Evolutionary conservation across 371 early-diverging fungal species (phyloP).

Genomic region (Mucor plumbeus): DNA sequence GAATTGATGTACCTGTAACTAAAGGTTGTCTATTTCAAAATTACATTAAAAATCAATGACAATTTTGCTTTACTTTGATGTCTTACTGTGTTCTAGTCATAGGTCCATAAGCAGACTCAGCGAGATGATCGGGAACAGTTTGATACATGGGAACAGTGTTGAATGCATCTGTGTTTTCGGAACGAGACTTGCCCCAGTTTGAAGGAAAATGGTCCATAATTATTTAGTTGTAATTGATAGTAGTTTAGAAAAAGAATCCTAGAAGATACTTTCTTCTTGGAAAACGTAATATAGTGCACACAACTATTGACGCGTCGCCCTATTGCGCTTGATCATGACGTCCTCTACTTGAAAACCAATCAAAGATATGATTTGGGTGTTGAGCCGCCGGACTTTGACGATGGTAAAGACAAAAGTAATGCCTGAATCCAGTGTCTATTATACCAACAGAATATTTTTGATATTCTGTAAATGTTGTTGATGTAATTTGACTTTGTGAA

Average conservation of each 20-base stretch:
- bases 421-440: too few species aligned
- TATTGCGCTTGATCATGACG: slow-evolving; percentile 9
- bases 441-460: too few species aligned
- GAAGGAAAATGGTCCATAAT: slow-evolving; percentile 82
- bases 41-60: not conserved
- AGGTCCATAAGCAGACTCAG: slow-evolving; percentile 56
- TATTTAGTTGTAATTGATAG: not conserved
- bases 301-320: slow-evolving; percentile 10
- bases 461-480: too few species aligned
- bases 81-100: slow-evolving; percentile 68
- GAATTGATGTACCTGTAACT: slow-evolving; percentile 96
- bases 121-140: slow-evolving; percentile 43
- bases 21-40: slow-evolving; percentile 73
- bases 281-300: slow-evolving; percentile 7
- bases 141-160: slow-evolving; percentile 65
- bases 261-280: not conserved
- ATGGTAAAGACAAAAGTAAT: too few species aligned
- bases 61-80: not conserved
- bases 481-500: too few species aligned
- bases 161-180: slow-evolving; percentile 62
- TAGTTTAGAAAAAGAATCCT: not conserved
- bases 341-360: slow-evolving; percentile 1
- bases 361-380: not conserved
- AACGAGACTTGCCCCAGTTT: slow-evolving; percentile 83
- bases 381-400: not conserved